Evolutionary conservation across 2,329 filamentous ascomycete species (phyloP).

Genomic region (Neoscytalidium dimidiatum): DNA sequence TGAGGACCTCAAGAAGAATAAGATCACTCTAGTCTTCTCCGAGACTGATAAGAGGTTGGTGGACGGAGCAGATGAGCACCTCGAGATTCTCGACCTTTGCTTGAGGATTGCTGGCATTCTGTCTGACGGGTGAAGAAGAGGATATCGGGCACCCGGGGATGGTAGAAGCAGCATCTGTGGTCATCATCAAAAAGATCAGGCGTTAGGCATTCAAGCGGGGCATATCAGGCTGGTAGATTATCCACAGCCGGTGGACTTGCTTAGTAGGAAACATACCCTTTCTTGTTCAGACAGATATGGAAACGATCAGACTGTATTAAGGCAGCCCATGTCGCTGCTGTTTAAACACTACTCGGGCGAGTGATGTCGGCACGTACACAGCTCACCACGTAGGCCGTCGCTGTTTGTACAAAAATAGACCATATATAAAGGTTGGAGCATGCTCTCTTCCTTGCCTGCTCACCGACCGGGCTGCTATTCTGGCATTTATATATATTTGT

Average conservation of each 20-base stretch:
- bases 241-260: not conserved
- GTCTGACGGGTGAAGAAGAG: constrained; percentile 39
- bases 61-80: constrained; percentile 92
- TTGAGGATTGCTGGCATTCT: constrained; percentile 79
- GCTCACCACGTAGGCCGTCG: too few species aligned
- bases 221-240: not conserved
- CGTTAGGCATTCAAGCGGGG: not conserved
- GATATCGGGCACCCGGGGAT: not conserved
- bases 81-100: constrained; percentile 83
- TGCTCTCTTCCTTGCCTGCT: too few species aligned
- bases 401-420: too few species aligned
- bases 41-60: constrained; percentile 92
- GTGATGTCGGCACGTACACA: too few species aligned
- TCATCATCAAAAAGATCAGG: not conserved
- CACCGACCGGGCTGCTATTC: too few species aligned
- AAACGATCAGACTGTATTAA: too few species aligned
- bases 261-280: too few species aligned
- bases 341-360: too few species aligned
- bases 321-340: too few species aligned
- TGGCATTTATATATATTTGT: too few species aligned
- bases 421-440: too few species aligned
- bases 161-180: not conserved
- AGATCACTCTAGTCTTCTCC: constrained; percentile 85
- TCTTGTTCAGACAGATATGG: too few species aligned
- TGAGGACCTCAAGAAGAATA: constrained; percentile 83